phyloP scores from a whole-genome alignment of 768 basidiomycete genomes.

The Boletus rubropictus region DNA sequence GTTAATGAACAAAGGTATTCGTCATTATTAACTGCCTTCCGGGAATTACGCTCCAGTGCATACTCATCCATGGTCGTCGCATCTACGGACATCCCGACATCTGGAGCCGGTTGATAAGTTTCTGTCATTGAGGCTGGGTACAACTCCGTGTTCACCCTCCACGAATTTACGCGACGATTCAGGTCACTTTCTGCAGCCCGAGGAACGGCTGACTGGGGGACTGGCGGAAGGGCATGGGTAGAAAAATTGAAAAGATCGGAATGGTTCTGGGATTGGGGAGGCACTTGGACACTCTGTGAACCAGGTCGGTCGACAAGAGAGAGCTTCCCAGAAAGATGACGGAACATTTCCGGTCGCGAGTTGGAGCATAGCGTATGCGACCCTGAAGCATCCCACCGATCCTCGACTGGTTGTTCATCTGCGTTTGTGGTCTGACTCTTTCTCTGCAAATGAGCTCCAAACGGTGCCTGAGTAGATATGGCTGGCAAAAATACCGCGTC shows the following conservation, averaged over 20 bases:
- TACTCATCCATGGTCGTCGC: constrained; percentile 22
- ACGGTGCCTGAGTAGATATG: constrained; percentile 35
- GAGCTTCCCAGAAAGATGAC: constrained; percentile 60
- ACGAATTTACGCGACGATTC: constrained; percentile 54
- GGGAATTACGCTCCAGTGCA: constrained; percentile 9
- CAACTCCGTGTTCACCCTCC: constrained; percentile 55
- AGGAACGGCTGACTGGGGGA: constrained; percentile 57
- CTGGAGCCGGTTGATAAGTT: constrained; percentile 16
- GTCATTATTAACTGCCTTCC: constrained; percentile 36
- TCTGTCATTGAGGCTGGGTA: constrained; percentile 44
- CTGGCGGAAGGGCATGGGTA: constrained; percentile 48
- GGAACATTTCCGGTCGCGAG: constrained; percentile 29
- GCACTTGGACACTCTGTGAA: constrained; percentile 34
- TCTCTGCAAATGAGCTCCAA: constrained; percentile 39
- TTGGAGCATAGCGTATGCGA: constrained; percentile 9
- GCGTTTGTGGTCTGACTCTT: constrained; percentile 43
- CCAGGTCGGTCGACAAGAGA: constrained; percentile 67
- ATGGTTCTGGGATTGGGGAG: constrained; percentile 22
- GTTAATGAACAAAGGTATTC: constrained; percentile 66
- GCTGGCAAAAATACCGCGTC: constrained; percentile 37
- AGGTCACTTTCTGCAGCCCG: constrained; percentile 47
- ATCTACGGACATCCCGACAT: constrained; percentile 9
- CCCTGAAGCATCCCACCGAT: constrained; percentile 27
- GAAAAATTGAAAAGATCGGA: constrained; percentile 5
- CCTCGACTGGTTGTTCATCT: constrained; percentile 37